Conservation (phyloP, 2,329 filamentous ascomycete species). For the Colletotrichum agaves region DNA sequence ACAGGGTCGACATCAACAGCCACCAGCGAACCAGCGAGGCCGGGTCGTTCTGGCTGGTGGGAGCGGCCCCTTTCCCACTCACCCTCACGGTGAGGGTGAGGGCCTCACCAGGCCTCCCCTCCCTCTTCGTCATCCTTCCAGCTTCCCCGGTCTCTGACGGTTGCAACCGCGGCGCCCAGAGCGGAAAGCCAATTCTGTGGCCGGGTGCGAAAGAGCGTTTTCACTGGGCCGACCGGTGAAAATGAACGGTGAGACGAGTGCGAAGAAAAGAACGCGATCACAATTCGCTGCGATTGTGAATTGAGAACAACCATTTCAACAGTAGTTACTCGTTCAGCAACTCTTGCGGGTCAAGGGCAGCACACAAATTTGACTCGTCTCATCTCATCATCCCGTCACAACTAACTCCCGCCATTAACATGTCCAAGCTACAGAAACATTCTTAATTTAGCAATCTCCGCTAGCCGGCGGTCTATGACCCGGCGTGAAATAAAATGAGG, state of each 20-base stretch:
- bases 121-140: neutral
- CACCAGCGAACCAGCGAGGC: slow-evolving; percentile 16
- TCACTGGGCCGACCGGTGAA: neutral
- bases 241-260: neutral
- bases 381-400: neutral
- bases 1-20: slow-evolving; percentile 8
- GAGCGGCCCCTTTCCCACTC: neutral
- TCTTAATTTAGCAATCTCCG: slow-evolving; percentile 17
- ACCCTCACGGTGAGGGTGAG: too few species aligned
- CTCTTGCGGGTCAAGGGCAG: too few species aligned
- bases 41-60: slow-evolving; percentile 2
- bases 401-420: neutral
- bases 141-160: neutral
- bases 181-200: slow-evolving; percentile 1
- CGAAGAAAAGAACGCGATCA: neutral
- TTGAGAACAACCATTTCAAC: too few species aligned
- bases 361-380: neutral
- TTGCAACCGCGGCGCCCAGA: slow-evolving; percentile 6
- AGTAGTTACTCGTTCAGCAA: too few species aligned
- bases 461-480: neutral
- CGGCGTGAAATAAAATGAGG: slow-evolving; percentile 9
- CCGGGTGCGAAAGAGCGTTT: neutral
- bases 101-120: neutral
- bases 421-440: neutral
- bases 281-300: too few species aligned